Evolutionary conservation across 2,329 filamentous ascomycete genomes (phyloP), one percentile per base, ranked within the genome.

Genomic region (Hansfordia pulvinata): DNA sequence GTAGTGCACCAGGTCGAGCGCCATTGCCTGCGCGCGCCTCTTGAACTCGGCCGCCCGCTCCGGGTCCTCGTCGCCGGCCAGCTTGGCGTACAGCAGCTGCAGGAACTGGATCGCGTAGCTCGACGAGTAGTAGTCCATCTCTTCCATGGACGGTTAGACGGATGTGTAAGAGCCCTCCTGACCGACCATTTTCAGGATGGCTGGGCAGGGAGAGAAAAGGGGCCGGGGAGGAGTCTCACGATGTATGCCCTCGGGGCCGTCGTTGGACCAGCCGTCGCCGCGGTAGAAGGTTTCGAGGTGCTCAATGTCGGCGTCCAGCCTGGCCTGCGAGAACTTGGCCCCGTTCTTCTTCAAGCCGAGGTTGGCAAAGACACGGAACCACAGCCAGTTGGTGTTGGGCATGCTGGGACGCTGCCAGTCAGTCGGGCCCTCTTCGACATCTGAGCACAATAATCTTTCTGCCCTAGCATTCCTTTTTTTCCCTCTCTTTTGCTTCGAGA

Each of bases 111-210:
- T 88, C 2, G 80, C 81, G 44, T 85, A 86, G 31, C 76, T 81
- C 8, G 78, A 80, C 1, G 77, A 84, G 50, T 86, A 88, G 44
- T 86, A 86, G 47, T 86, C 80, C 73, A 86, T 84, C 50, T 86
- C 62, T 66, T 27, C 3, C 8, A 12, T 10, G 19, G 2, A 10
- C 8, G 8, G 5, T 17, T 5, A 8, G 10, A n/a, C 4, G 27
- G 40, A 21, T 42, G 34, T 23, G 22, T 16, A 8, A 28, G 8
- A 3, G 23, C 10, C 14, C 7, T 25, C 13, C 10, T 3, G n/a
- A n/a, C n/a, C n/a, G n/a, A n/a, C n/a, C n/a, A n/a, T n/a, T n/a
- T n/a, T n/a, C n/a, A n/a, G n/a, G n/a, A n/a, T n/a, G 13, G 19
- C 14, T 23, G 28, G 18, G n/a, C 8, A n/a, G 18, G 16, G 15